A percentile compares a stretch with the other conserved stretches of the same genome.
phyloP scores from a whole-genome alignment of 2,329 filamentous ascomycete species.

The Colletotrichum siamense region DNA sequence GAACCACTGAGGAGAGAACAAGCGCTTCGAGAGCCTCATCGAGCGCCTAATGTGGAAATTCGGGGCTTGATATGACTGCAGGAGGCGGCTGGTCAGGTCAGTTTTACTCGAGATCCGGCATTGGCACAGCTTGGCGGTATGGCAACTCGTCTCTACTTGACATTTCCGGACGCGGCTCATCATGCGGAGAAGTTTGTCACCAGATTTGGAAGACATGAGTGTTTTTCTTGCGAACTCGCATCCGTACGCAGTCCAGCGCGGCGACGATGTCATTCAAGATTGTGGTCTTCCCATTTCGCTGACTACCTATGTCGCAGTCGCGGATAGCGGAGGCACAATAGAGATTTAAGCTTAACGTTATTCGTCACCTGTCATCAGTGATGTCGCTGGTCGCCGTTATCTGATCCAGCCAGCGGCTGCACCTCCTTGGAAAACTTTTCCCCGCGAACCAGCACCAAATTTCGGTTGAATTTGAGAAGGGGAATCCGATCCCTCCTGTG shows the following conservation, averaged over 20 bases:
- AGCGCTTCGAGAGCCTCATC: background rate
- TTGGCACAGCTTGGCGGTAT: slow-evolving; percentile 12
- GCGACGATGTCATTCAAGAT: background rate
- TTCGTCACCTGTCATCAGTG: background rate
- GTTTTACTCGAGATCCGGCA: background rate
- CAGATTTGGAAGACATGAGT: background rate
- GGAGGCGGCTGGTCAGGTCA: slow-evolving; percentile 4
- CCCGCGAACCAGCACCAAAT: background rate
- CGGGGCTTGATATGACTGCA: background rate
- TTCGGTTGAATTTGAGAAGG: background rate
- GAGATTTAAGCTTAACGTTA: background rate
- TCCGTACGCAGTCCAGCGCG: background rate
- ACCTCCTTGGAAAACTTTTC: background rate
- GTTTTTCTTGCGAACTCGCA: rapidly evolving
- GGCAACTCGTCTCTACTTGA: slow-evolving; percentile 13
- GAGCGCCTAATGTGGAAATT: background rate
- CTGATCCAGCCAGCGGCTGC: background rate
- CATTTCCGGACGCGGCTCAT: background rate
- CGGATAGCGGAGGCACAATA: background rate
- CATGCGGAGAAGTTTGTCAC: background rate
- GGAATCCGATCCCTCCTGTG: background rate
- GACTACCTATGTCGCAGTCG: background rate
- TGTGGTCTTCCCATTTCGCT: background rate
- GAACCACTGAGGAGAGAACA: background rate
- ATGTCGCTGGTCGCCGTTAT: background rate